Percentiles rank a stretch among this genome's conserved stretches.
Evolutionary conservation across 371 early-diverging fungal species (phyloP).

Genomic region (Mucor mucedo): DNA sequence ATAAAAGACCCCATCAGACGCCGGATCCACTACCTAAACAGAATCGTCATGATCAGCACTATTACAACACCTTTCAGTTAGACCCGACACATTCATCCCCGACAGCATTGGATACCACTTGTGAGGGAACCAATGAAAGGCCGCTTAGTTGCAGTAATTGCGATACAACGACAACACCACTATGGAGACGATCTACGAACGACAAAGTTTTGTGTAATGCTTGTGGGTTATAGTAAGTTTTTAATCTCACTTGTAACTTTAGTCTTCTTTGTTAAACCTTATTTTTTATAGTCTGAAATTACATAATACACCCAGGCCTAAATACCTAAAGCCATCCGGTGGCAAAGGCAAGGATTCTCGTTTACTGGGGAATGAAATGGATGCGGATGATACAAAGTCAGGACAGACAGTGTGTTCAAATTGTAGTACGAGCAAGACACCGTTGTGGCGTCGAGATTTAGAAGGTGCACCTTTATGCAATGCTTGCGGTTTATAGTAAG

Average conservation of each 20-base stretch:
- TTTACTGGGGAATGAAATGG: background rate
- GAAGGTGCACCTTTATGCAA: slow-evolving; percentile 89
- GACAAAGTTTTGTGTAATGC: slow-evolving; percentile 94
- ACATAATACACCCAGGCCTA: slow-evolving; percentile 75
- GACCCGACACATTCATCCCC: background rate
- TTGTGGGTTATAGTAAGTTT: slow-evolving; percentile 87
- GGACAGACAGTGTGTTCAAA: slow-evolving; percentile 73
- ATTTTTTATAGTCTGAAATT: slow-evolving; percentile 53
- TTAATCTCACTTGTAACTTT: background rate
- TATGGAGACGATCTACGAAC: slow-evolving; percentile 92
- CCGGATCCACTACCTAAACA: background rate
- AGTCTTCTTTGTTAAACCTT: slow-evolving; percentile 3
- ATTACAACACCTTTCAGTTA: slow-evolving; percentile 26
- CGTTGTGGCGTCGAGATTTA: slow-evolving; percentile 94
- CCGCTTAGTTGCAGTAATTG: slow-evolving; percentile 82
- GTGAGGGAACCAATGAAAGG: slow-evolving; percentile 1
- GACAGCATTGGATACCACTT: background rate
- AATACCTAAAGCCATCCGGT: slow-evolving; percentile 34
- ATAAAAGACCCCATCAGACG: slow-evolving; percentile 7
- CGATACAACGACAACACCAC: slow-evolving; percentile 85
- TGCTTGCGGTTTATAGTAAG: slow-evolving; percentile 95
- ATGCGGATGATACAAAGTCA: background rate
- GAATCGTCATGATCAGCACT: slow-evolving; percentile 11
- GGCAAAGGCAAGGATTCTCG: background rate
- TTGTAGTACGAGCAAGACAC: slow-evolving; percentile 89